These are phyloP conservation scores for Fusarium cicatricum DNA, from an alignment of 2,329 filamentous ascomycete species.

Conservation along the genomic window DNA sequence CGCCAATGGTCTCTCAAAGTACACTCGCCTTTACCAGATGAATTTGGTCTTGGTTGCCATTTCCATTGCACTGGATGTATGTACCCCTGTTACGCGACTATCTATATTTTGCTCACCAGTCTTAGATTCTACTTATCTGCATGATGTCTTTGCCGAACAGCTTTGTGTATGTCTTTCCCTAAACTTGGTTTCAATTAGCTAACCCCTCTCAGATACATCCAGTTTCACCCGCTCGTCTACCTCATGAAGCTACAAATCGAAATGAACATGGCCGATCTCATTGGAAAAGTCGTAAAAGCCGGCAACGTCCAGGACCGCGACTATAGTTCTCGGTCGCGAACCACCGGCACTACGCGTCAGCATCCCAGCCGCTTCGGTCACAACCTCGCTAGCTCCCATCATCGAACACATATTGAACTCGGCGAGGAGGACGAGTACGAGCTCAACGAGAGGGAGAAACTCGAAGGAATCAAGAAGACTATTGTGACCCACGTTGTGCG, in stretches of 20 bases:
- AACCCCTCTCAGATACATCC: conserved; percentile 28
- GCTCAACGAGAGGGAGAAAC: conserved; percentile 35
- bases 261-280: conserved; percentile 44
- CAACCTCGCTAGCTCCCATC: conserved; percentile 32
- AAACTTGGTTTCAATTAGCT: background rate
- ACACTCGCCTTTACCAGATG: conserved; percentile 54
- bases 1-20: conserved; percentile 58
- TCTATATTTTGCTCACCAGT: background rate
- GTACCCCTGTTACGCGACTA: background rate
- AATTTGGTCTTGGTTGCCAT: conserved; percentile 42
- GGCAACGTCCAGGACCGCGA: conserved; percentile 31
- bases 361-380: conserved; percentile 28
- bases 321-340: conserved; percentile 34
- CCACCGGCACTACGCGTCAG: conserved; percentile 10
- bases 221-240: conserved; percentile 42
- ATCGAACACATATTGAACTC: conserved; percentile 40
- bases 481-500: conserved; percentile 35
- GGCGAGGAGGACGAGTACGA: conserved; percentile 39
- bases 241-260: conserved; percentile 43
- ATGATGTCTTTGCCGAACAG: conserved; percentile 43
- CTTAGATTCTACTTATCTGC: conserved; percentile 35
- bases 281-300: conserved; percentile 41
- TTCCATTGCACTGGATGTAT: conserved; percentile 42
- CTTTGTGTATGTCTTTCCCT: conserved; percentile 34
- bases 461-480: conserved; percentile 39